Percentiles rank a stretch among this genome's conserved stretches.
Evolutionary conservation across 2,329 filamentous ascomycete genomes (phyloP).

Genomic region (Diaporthe vaccinii): DNA sequence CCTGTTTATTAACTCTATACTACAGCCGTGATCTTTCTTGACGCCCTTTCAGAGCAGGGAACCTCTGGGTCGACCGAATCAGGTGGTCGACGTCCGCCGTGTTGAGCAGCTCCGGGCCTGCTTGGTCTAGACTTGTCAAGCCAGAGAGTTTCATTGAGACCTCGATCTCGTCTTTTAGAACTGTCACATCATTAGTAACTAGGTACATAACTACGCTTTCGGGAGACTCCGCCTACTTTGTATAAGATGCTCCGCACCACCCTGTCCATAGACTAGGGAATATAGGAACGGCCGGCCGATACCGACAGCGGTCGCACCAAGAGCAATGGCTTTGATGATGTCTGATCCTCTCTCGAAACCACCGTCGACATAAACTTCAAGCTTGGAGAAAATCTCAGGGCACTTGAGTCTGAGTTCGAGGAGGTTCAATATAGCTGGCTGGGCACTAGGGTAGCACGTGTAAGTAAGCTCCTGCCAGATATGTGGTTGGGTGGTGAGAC

Average conservation of each 20-base stretch:
- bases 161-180: constrained; percentile 36
- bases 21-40: background rate
- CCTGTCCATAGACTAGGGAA: constrained; percentile 32
- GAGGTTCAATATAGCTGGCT: constrained; percentile 49
- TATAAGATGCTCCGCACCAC: constrained; percentile 24
- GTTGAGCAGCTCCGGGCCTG: constrained; percentile 30
- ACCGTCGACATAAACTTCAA: constrained; percentile 68
- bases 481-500: background rate
- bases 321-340: constrained; percentile 67
- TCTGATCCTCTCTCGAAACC: constrained; percentile 68
- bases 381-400: constrained; percentile 61
- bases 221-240: constrained; percentile 5
- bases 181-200: background rate
- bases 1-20: background rate
- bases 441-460: background rate
- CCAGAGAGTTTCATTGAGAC: constrained; percentile 33
- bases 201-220: fast-evolving
- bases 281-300: constrained; percentile 52
- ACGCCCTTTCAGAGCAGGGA: background rate
- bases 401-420: constrained; percentile 66
- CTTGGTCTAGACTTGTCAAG: constrained; percentile 31
- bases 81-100: constrained; percentile 30
- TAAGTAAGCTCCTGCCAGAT: background rate
- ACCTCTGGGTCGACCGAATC: background rate
- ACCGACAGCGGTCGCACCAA: constrained; percentile 67